These are phyloP conservation scores for Colletotrichum sp. DNA, from an alignment of 2,329 filamentous ascomycete genomes.

Conservation along the genomic window DNA sequence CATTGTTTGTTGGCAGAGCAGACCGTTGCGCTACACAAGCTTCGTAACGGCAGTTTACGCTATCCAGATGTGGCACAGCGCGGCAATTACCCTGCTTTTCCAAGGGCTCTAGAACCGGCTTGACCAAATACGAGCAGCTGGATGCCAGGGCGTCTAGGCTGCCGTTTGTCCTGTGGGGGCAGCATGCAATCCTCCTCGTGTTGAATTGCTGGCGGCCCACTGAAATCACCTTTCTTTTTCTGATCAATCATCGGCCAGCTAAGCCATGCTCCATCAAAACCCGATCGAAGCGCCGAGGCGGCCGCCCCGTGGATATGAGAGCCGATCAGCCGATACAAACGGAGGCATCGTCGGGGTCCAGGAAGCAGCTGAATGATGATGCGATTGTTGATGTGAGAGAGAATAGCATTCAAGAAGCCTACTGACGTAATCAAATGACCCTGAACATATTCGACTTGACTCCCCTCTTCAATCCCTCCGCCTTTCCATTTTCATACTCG, in stretches of 20 bases:
- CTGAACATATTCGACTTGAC: constrained; percentile 82
- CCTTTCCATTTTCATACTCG: constrained; percentile 77
- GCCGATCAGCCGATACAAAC: background rate
- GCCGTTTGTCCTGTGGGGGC: background rate
- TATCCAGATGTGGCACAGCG: background rate
- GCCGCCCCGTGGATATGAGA: background rate
- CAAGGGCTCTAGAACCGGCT: background rate
- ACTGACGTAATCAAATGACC: constrained; percentile 53
- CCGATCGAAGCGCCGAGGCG: background rate
- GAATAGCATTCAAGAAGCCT: background rate
- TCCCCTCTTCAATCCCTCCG: constrained; percentile 74
- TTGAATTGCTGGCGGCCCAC: background rate
- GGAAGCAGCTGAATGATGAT: background rate
- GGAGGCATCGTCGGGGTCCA: background rate
- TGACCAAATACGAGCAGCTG: background rate
- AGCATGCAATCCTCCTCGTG: constrained; percentile 1
- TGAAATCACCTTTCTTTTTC: background rate
- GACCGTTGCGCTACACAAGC: background rate
- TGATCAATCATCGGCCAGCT: background rate
- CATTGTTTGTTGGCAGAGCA: background rate
- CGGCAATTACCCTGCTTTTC: background rate
- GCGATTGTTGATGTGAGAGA: background rate
- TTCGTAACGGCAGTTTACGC: background rate
- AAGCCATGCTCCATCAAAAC: background rate
- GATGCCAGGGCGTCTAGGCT: background rate